A percentile compares a stretch with the other conserved stretches of the same genome.
These are phyloP conservation scores for Clavispora santaluciae DNA, from an alignment of 805 yeast species.

Conservation along the genomic window DNA sequence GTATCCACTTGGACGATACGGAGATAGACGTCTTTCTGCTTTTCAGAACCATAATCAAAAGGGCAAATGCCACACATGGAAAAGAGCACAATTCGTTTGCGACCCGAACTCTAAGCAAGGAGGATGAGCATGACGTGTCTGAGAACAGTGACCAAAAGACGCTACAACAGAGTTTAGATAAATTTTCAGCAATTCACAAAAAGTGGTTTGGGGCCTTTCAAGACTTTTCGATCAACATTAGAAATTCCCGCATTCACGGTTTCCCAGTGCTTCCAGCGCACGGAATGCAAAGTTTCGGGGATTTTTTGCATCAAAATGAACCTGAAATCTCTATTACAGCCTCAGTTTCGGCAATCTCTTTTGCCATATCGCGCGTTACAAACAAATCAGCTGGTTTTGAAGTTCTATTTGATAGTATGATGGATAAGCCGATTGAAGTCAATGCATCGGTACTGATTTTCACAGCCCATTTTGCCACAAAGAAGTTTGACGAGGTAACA, in stretches of 20 bases:
- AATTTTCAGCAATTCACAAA: constrained; percentile 5
- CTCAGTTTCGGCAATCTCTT: constrained; percentile 9
- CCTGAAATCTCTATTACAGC: constrained; percentile 4
- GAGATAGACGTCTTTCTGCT: constrained; percentile 5
- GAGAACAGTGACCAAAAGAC: neutral
- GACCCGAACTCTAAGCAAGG: neutral
- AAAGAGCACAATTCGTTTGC: neutral
- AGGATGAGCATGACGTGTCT: neutral
- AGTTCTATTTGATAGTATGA: constrained; percentile 26
- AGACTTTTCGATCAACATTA: constrained; percentile 11
- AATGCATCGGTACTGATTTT: constrained; percentile 31
- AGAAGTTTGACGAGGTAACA: constrained; percentile 2
- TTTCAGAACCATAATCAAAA: neutral
- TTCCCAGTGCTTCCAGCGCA: constrained; percentile 13
- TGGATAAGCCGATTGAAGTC: constrained; percentile 31
- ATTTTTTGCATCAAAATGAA: constrained; percentile 5
- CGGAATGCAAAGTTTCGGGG: constrained; percentile 4
- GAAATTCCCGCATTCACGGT: constrained; percentile 5
- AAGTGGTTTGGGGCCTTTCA: constrained; percentile 8
- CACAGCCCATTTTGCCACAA: constrained; percentile 18
- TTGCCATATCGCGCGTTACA: constrained; percentile 7
- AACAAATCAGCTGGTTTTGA: constrained; percentile 33
- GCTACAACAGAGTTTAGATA: neutral
- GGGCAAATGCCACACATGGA: neutral
- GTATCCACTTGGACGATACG: constrained; percentile 10